phyloP scores from a whole-genome alignment of 164 flowering plant species.

The Pachysandra terminalis region DNA sequence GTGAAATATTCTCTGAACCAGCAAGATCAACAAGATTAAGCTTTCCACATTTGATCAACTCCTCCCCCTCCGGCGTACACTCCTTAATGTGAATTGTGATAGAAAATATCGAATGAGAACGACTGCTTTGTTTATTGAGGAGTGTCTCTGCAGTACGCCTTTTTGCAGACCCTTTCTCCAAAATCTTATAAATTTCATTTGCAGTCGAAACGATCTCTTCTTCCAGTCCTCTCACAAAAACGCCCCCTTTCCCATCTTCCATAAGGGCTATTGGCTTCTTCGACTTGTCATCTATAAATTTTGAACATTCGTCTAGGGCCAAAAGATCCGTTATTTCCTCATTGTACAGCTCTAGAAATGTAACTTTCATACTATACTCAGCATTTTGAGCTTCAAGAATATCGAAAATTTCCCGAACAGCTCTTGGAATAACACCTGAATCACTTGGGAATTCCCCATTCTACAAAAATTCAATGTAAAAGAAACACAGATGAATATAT shows the following conservation, averaged over 20 bases:
- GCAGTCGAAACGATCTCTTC: slow-evolving; percentile 81
- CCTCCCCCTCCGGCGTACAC: slow-evolving; percentile 82
- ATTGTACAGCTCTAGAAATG: slow-evolving; percentile 79
- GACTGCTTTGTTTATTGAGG: slow-evolving; percentile 85
- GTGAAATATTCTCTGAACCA: slow-evolving; percentile 87
- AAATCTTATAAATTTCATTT: slow-evolving; percentile 74
- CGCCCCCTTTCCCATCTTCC: slow-evolving; percentile 93
- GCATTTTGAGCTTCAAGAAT: slow-evolving; percentile 76
- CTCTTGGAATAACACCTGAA: slow-evolving; percentile 87
- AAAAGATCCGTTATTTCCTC: slow-evolving; percentile 82
- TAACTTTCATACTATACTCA: slow-evolving; percentile 84
- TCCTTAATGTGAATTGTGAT: slow-evolving; percentile 87
- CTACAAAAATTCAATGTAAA: slow-evolving; percentile 29
- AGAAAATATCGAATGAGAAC: slow-evolving; percentile 84
- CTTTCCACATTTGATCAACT: slow-evolving; percentile 83
- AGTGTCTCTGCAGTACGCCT: slow-evolving; percentile 85
- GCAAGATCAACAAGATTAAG: slow-evolving; percentile 90
- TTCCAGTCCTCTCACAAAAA: slow-evolving; percentile 83
- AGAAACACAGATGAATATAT: background rate
- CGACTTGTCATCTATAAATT: slow-evolving; percentile 64
- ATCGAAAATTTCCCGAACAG: slow-evolving; percentile 72
- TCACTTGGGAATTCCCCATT: slow-evolving; percentile 78
- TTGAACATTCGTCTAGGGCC: slow-evolving; percentile 58
- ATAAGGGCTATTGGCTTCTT: slow-evolving; percentile 83
- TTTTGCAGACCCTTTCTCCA: slow-evolving; percentile 84